These are phyloP conservation scores for Coriolopsis trogii DNA, from an alignment of 1,284 basidiomycete genomes.

Conservation along the genomic window DNA sequence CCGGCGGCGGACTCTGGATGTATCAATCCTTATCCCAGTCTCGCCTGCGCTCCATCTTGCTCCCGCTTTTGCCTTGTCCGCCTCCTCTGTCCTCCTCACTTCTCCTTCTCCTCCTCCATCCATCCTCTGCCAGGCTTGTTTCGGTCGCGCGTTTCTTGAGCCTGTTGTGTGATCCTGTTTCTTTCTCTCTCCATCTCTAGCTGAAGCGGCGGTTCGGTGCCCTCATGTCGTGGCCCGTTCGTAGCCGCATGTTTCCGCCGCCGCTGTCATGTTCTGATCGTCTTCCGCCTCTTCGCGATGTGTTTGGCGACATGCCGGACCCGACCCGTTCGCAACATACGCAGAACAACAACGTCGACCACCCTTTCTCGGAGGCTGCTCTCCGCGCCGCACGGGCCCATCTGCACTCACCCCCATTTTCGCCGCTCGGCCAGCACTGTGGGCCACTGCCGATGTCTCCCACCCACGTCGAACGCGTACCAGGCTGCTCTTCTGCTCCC, in stretches of 20 bases:
- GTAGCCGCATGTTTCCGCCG: not conserved
- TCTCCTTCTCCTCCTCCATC: not conserved
- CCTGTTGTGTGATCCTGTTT: not conserved
- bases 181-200: not conserved
- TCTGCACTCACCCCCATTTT: no score
- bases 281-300: not conserved
- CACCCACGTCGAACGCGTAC: not conserved
- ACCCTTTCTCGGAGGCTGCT: no score
- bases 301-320: not conserved
- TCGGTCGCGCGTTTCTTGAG: no score
- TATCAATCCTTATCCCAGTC: no score
- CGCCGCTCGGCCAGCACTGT: no score
- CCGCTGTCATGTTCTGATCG: not conserved
- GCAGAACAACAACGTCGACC: no score
- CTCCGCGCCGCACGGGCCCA: no score
- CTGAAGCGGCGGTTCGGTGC: no score
- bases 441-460: no score
- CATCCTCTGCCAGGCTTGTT: not conserved
- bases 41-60: no score
- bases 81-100: not conserved
- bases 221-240: constrained; percentile 1
- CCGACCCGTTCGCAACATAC: not conserved
- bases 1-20: no score
- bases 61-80: not conserved
- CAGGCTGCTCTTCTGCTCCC: not conserved